These are phyloP conservation scores for Chaetomium globosum DNA, from an alignment of 2,329 filamentous ascomycete species.

Conservation along the genomic window DNA sequence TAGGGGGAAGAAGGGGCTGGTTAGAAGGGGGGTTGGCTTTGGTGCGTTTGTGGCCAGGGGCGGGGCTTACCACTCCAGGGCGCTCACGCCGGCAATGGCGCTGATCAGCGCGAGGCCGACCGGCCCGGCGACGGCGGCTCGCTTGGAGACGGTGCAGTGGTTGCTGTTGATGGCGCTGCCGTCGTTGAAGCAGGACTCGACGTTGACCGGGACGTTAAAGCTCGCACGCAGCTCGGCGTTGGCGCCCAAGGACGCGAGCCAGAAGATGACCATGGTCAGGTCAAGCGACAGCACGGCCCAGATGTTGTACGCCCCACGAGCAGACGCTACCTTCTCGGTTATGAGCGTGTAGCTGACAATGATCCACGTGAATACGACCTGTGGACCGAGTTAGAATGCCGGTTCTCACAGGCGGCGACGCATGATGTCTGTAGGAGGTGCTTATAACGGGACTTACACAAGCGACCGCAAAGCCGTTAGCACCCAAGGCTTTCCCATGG, in stretches of 20 bases:
- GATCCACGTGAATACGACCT: slow-evolving; percentile 40
- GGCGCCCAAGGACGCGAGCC: slow-evolving; percentile 42
- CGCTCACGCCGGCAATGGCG: slow-evolving; percentile 41
- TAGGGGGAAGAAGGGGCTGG: background rate
- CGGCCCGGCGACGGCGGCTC: slow-evolving; percentile 32
- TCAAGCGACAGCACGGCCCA: slow-evolving; percentile 42
- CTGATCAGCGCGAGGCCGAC: slow-evolving; percentile 38
- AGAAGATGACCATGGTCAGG: slow-evolving; percentile 41
- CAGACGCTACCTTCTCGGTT: slow-evolving; percentile 37
- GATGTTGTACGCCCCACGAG: slow-evolving; percentile 40
- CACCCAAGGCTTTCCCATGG: slow-evolving; percentile 38
- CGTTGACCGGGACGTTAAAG: slow-evolving; percentile 34
- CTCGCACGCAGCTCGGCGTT: slow-evolving; percentile 38
- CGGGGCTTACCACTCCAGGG: slow-evolving; percentile 36
- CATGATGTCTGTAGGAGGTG: background rate
- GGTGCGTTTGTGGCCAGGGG: too few relatives aligned
- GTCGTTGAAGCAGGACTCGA: slow-evolving; percentile 37
- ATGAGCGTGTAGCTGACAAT: slow-evolving; percentile 39
- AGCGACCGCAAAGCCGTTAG: slow-evolving; percentile 38
- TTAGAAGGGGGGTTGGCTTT: background rate
- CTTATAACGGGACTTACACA: slow-evolving; percentile 36
- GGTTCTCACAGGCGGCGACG: background rate
- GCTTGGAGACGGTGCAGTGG: slow-evolving; percentile 34
- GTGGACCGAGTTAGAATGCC: background rate
- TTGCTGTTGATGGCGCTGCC: slow-evolving; percentile 38